These are phyloP conservation scores for Stenocarpella maydis DNA, from an alignment of 2,329 filamentous ascomycete species.

Conservation along the genomic window DNA sequence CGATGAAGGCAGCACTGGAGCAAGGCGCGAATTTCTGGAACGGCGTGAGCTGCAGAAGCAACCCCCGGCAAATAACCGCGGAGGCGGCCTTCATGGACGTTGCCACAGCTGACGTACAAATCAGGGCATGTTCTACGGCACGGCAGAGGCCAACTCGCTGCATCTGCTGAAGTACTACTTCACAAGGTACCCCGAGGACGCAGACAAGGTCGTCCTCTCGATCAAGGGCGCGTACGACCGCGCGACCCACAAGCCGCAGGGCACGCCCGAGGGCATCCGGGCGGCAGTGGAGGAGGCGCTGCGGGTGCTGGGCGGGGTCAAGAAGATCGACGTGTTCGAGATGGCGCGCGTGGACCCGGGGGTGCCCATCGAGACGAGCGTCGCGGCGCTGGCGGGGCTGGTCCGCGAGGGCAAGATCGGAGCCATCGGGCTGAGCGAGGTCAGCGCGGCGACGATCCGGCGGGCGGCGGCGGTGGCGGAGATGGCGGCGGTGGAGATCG, in stretches of 20 bases:
- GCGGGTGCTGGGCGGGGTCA: conserved; percentile 50
- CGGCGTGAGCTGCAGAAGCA: conserved; percentile 47
- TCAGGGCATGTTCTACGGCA: conserved; percentile 55
- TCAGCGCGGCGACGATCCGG: conserved; percentile 51
- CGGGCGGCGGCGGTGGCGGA: conserved; percentile 48
- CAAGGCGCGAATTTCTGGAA: conserved; percentile 64
- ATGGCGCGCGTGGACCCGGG: conserved; percentile 50
- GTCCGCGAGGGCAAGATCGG: conserved; percentile 54
- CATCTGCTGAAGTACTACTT: conserved; percentile 64
- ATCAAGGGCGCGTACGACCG: conserved; percentile 60
- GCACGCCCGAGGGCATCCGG: conserved; percentile 56
- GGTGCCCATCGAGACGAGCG: conserved; percentile 56
- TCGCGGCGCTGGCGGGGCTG: conserved; percentile 46
- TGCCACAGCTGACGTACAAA: conserved; percentile 38
- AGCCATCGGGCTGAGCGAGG: conserved; percentile 53
- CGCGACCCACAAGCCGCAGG: conserved; percentile 47
- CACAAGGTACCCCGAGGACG: conserved; percentile 62
- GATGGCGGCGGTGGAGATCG: conserved; percentile 57
- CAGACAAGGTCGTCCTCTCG: conserved; percentile 60
- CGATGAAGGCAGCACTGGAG: conserved; percentile 48
- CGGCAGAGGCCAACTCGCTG: conserved; percentile 58
- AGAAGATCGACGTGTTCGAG: conserved; percentile 61
- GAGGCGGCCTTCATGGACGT: not conserved
- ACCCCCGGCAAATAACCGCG: not conserved
- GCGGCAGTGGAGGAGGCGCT: conserved; percentile 64